These are phyloP conservation scores for Melaleuca alternifolia DNA, from an alignment of 345 rosid genomes.

Conservation along the genomic window DNA sequence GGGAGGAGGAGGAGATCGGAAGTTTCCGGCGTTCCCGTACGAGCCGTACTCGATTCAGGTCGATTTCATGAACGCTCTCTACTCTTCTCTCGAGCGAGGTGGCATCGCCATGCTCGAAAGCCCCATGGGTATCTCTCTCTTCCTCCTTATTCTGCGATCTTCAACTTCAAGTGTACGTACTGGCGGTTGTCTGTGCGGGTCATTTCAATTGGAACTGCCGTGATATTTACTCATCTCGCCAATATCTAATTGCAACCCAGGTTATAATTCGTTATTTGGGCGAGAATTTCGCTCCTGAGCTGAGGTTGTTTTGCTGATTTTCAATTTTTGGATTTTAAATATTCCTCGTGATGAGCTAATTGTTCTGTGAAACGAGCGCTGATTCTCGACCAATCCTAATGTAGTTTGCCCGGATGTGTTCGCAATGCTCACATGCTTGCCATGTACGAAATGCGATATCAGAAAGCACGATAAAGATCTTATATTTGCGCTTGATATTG, in stretches of 20 bases:
- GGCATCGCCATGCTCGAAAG: conserved; percentile 97
- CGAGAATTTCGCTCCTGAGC: not conserved
- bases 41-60: conserved; percentile 68
- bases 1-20: conserved; percentile 10
- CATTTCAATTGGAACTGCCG: not conserved
- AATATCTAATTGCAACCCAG: not conserved
- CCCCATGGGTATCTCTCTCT: conserved; percentile 57
- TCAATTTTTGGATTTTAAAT: not conserved
- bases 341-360: not conserved
- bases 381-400: not conserved
- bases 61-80: conserved; percentile 84
- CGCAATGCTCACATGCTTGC: not conserved
- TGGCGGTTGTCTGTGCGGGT: not conserved
- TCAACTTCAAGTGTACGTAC: not conserved
- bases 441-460: not conserved
- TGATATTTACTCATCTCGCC: not conserved
- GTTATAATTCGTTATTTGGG: not conserved
- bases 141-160: not conserved
- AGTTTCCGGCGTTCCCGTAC: conserved; percentile 67
- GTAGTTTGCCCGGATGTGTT: not conserved
- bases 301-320: not conserved
- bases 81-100: conserved; percentile 62
- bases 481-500: not conserved
- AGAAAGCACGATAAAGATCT: not conserved
- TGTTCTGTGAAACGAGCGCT: not conserved